Conservation (phyloP, 257 asterid species). For the Nicotiana tomentosiformis region DNA sequence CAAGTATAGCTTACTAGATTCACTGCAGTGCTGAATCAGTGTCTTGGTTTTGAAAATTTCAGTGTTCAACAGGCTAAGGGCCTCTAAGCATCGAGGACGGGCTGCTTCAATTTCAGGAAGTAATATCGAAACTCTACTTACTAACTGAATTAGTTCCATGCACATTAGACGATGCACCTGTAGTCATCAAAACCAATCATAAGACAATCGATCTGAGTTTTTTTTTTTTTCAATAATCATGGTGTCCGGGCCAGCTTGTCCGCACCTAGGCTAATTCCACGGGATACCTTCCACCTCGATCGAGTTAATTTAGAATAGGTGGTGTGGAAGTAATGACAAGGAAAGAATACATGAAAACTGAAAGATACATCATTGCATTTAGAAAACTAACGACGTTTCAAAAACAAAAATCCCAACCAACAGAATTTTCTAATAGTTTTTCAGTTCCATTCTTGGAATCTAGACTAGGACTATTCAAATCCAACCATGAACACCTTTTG, state of each 20-base stretch:
- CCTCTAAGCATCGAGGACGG: conserved; percentile 69
- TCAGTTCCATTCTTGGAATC: not conserved
- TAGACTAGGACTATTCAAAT: not conserved
- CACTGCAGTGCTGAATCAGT: conserved; percentile 57
- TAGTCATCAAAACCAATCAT: conserved; percentile 13
- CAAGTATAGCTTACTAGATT: conserved; percentile 86
- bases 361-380: not conserved
- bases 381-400: not conserved
- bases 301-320: not conserved
- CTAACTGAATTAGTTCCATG: conserved; percentile 42
- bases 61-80: conserved; percentile 56
- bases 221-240: too few relatives aligned
- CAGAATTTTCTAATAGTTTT: not conserved
- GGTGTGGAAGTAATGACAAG: not conserved
- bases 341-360: not conserved
- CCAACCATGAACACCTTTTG: not conserved
- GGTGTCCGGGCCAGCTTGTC: too few relatives aligned
- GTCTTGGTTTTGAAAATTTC: conserved; percentile 59
- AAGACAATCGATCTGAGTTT: not conserved
- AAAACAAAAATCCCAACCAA: not conserved
- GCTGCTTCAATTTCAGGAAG: conserved; percentile 72
- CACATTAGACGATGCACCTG: conserved; percentile 87
- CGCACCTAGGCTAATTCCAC: too few relatives aligned
- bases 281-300: not conserved
- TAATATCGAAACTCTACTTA: conserved; percentile 35